Evolutionary conservation across 306 rosid genomes (phyloP).

Genomic region (Senna tora): DNA sequence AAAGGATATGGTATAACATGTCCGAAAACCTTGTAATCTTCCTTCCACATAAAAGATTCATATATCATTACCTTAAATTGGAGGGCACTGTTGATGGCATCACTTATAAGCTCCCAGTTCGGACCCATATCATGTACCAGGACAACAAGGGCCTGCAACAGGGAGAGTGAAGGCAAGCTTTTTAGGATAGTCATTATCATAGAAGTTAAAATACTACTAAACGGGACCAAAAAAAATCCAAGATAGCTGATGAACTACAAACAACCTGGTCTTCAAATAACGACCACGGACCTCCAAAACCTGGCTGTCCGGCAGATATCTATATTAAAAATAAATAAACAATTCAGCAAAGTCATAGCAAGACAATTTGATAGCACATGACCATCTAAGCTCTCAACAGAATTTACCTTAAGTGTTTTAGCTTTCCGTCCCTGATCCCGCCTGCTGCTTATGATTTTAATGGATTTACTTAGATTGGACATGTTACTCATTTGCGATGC

Average conservation of each 20-base stretch:
- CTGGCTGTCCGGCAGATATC: conserved; percentile 65
- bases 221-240: neutral
- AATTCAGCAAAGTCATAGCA: neutral
- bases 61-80: conserved; percentile 66
- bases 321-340: conserved; percentile 38
- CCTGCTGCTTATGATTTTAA: conserved; percentile 71
- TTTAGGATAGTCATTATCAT: neutral
- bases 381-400: conserved; percentile 15
- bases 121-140: conserved; percentile 94
- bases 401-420: conserved; percentile 63
- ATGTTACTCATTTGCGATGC: conserved; percentile 82
- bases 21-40: conserved; percentile 8
- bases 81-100: conserved; percentile 74
- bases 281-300: conserved; percentile 81
- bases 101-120: conserved; percentile 91
- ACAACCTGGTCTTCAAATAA: conserved; percentile 82
- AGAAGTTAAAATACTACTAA: conserved; percentile 12
- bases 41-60: neutral
- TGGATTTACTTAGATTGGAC: conserved; percentile 68
- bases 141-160: conserved; percentile 77
- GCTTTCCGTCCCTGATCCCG: conserved; percentile 77
- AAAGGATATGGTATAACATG: neutral
- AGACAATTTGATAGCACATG: conserved; percentile 21
- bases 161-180: conserved; percentile 24
- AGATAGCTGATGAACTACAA: conserved; percentile 1